Conservation (phyloP, 2,329 filamentous ascomycete genomes). For the Triangularia setosa region DNA sequence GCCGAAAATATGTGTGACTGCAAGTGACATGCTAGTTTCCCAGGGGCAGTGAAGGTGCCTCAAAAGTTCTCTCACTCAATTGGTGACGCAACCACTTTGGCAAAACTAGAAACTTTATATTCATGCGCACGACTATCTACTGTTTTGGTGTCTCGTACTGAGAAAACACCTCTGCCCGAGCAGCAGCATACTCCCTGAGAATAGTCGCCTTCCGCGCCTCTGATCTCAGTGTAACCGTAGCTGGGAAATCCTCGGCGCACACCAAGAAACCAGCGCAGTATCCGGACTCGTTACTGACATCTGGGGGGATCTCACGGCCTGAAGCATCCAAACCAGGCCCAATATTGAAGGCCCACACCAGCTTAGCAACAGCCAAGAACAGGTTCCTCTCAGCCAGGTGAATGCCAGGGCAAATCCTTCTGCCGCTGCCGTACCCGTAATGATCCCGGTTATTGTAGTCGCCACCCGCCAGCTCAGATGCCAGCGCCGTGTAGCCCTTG, state of each 20-base stretch:
- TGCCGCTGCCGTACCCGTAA: slow-evolving; percentile 51
- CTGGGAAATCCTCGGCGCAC: slow-evolving; percentile 17
- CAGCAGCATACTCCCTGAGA: slow-evolving; percentile 13
- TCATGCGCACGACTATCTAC: not conserved
- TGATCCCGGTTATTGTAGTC: slow-evolving; percentile 41
- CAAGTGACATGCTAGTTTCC: too few species aligned
- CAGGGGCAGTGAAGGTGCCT: too few species aligned
- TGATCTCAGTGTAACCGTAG: slow-evolving; percentile 8
- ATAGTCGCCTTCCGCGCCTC: slow-evolving; percentile 15
- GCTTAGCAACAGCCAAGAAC: slow-evolving; percentile 42
- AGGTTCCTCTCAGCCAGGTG: slow-evolving; percentile 47
- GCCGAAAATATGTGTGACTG: too few species aligned
- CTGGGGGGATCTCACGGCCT: slow-evolving; percentile 32
- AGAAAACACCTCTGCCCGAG: slow-evolving; percentile 12
- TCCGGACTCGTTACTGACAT: slow-evolving; percentile 20
- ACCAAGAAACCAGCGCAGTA: slow-evolving; percentile 18
- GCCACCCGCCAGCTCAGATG: slow-evolving; percentile 18
- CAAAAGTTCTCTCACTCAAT: too few species aligned
- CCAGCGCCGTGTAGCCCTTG: slow-evolving; percentile 22
- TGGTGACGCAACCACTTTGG: not conserved
- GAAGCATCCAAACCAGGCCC: slow-evolving; percentile 22
- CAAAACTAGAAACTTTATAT: not conserved
- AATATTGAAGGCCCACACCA: slow-evolving; percentile 43
- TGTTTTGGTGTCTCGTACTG: slow-evolving; percentile 15
- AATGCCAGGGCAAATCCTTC: slow-evolving; percentile 54